Base-by-base conservation (phyloP, 371 early-diverging fungal genomes). In the Batrachochytrium dendrobatidis region DNA sequence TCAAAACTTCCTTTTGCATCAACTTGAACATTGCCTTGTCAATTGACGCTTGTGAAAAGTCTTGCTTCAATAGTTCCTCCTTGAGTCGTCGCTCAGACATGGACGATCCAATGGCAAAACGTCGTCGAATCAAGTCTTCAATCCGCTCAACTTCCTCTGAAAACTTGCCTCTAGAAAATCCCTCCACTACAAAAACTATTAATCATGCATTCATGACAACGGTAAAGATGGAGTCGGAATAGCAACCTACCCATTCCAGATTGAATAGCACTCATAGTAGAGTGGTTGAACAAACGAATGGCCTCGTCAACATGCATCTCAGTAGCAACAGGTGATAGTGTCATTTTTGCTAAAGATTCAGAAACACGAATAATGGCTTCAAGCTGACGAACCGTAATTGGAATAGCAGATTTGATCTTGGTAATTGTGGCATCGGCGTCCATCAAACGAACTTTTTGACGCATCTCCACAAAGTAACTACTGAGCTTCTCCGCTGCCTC, bases 311-410 rank as follows among this genome's bases (percentile, higher is more conserved):
- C 98, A 69, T 99, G 98, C 52, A 81, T 75, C 58, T 87, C 87
- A 0, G 83, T 88, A 7, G 94, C 98, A 1, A 85, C 80, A 17
- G 91, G 86, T 22, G 88, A 85, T n/a, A 99, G 83, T 22, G 89
- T 84, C 83, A 99, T 90, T 69, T 98, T 99, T 57, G 99, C 99
- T 35, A 99, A 74, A 12, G 99, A 83, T 79, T 99, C 99, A n/a
- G 98, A 88, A 50, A 99, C 88, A 71, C 99, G 92, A 50, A 98
- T 88, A 63, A 99, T 94, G 55, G 99, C 99, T 75, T 99, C 99
- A 59, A 99, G 77, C 77, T 99, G 99, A 73, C 95, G 86, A 61
- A 99, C 87, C 5, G 99, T 99, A 65, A 99, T 99, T 2, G 99
- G 99, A 58, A 99, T 95, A 30, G 92, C 82, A 1, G 90, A 87